Base-by-base conservation (phyloP, 306 rosid species). In the Cercis canadensis region DNA sequence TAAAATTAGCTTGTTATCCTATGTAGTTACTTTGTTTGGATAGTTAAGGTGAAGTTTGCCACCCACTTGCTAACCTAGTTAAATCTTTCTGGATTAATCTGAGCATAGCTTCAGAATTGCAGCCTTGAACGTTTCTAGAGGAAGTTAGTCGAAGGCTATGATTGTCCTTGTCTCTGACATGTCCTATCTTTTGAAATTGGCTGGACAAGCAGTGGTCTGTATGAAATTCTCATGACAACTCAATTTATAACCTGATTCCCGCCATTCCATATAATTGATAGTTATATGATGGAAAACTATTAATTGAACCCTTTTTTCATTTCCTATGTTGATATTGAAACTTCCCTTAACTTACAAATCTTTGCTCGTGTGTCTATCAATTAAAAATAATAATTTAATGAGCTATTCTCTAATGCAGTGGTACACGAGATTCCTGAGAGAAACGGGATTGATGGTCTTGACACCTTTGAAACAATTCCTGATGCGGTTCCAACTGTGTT, bases 391-490 rank as follows among this genome's bases (percentile, higher is more conserved):
- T 75, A 29, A 53, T 45, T 75, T 73, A 61, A 61, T 19, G 18
- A 70, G 33, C 47, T 57, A 58, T 67, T 72, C 67, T 76, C 53
- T 52, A 16, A 59, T 71, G 81, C 92, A 95, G 99, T 92, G 76
- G 70, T 83, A 39, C 79, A 51, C 9, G 84, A 78, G 78, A 67
- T 60, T 21, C 57, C 79, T 12, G 86, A 80, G 57, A 88, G 78
- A 76, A 82, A 54, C 80, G 86, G 82, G 43, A 74, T 62, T 15
- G 96, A 95, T 73, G 83, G 84, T 77, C 51, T 86, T 8, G 97
- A 95, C 82, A 86, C 92, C 58, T 77, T 91, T 50, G 99, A 87
- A 85, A 86, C 92, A 62, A 83, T 95, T 82, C 99, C 99, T 0
- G 92, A 95, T 37, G 97, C 96, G 14, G 83, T 89, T 80, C 99